A percentile compares a stretch with the other conserved stretches of the same genome.
These are phyloP conservation scores for Vigna reflexopilosa DNA, from an alignment of 306 rosid genomes.

Conservation along the genomic window DNA sequence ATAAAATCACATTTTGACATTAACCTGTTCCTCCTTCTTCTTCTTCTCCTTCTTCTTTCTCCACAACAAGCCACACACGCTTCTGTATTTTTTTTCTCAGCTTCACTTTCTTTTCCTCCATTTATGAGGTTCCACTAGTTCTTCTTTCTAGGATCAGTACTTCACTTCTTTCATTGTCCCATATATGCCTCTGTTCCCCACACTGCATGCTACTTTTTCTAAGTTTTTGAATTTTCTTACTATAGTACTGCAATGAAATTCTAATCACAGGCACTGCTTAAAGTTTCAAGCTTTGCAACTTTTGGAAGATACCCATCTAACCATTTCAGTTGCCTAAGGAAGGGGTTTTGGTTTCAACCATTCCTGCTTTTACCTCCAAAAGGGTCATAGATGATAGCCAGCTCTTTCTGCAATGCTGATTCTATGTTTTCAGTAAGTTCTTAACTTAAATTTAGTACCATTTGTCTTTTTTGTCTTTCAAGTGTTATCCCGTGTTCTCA, in stretches of 20 bases:
- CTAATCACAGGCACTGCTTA: constrained; percentile 37
- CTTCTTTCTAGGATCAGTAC: constrained; percentile 3
- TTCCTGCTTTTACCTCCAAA: constrained; percentile 37
- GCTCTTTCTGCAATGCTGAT: constrained; percentile 83
- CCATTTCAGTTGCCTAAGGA: constrained; percentile 26
- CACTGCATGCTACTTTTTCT: constrained; percentile 20
- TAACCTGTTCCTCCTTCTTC: constrained; percentile 16
- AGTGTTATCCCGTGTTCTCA: neutral
- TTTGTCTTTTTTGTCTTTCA: neutral
- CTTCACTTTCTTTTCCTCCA: constrained; percentile 17
- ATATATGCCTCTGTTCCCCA: neutral
- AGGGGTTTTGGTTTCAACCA: constrained; percentile 5
- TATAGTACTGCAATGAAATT: constrained; percentile 33
- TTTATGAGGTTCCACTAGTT: constrained; percentile 25
- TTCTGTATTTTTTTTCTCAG: neutral
- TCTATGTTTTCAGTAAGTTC: constrained; percentile 74
- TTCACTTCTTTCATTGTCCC: neutral
- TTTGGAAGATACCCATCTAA: constrained; percentile 41
- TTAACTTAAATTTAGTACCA: neutral
- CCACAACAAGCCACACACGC: neutral
- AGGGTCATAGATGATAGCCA: constrained; percentile 60
- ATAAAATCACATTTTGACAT: constrained; percentile 54
- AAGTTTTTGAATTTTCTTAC: constrained; percentile 26
- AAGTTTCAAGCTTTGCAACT: constrained; percentile 42
- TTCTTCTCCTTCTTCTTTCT: neutral